Evolutionary conservation across 2,329 filamentous ascomycete genomes (phyloP), one percentile per base, ranked within the genome.

Genomic region (Coniochaeta sp.): DNA sequence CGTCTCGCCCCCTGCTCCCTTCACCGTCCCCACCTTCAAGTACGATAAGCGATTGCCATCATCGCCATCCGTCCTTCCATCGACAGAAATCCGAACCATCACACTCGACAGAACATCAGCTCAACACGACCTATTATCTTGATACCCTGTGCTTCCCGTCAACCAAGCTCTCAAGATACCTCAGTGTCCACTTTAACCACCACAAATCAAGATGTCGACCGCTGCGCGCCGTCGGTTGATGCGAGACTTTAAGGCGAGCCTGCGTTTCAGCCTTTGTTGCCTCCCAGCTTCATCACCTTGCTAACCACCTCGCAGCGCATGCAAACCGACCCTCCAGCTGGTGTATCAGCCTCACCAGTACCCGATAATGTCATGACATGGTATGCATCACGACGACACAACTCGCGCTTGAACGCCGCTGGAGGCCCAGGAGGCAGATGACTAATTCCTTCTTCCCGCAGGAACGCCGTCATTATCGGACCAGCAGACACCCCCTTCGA

Each of bases 391-490:
- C 16, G 18, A 38, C 14, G 31, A 33, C n/a, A n/a, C n/a, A n/a
- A n/a, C n/a, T n/a, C n/a, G n/a, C n/a, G 13, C 9, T 33, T 33
- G 6, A 12, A 42, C 32, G 14, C n/a, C 18, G 2, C 18, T 22
- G 38, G 38, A 24, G 38, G 8, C 6, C 27, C 6, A 5, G n/a
- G 38, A 42, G 20, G 18, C n/a, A 14, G 38, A 42, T 42, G 38
- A 42, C 38, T 42, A 42, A 42, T 24, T 42, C 18, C 12, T 12
- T 18, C 3, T 3, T 16, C 18, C 6, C 38, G 47, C 61, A 96
- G 92, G 92, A 99, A 99, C 67, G 92, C 92, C 51, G 92, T 97
- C 57, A 99, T 99, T 56, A 97, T 99, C 62, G 92, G 92, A 9
- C 92, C 92, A 33, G 90, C 90, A 54, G 94, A 99, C 65, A 99